phyloP scores from a whole-genome alignment of 768 basidiomycete genomes.

The Lactarius sanguifluus region DNA sequence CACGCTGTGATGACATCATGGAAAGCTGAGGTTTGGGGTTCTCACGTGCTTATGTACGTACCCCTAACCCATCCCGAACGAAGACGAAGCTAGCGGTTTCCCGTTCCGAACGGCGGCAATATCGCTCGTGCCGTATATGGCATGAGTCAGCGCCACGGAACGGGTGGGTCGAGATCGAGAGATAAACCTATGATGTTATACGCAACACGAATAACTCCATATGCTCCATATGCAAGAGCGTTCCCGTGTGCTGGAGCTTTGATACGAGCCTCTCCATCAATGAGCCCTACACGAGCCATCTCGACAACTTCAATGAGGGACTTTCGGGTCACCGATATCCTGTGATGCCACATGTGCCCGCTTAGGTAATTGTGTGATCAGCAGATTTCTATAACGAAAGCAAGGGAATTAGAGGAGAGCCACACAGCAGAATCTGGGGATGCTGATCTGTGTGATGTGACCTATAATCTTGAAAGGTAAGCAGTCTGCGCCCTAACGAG shows the following conservation, averaged over 20 bases:
- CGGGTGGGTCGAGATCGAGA: neutral
- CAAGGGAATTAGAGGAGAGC: neutral
- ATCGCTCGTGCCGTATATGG: neutral
- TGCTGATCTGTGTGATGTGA: conserved; percentile 2
- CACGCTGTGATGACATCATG: neutral
- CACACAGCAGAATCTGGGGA: neutral
- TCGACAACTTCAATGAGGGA: too few relatives aligned
- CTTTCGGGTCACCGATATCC: neutral
- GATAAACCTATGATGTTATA: neutral
- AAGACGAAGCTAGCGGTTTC: neutral
- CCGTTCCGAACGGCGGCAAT: neutral
- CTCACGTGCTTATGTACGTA: neutral
- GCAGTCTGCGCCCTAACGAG: neutral
- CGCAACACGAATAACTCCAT: neutral
- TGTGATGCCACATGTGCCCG: neutral
- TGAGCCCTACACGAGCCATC: too few relatives aligned
- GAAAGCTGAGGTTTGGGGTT: neutral
- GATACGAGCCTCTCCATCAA: neutral
- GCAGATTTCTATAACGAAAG: neutral
- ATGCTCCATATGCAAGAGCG: neutral
- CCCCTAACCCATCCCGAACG: neutral
- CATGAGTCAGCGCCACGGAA: neutral
- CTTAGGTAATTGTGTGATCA: neutral
- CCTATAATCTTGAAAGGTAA: conserved; percentile 5
- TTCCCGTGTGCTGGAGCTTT: too few relatives aligned